Conservation (phyloP, 1,284 basidiomycete species). For the Leccinum colubrinum region DNA sequence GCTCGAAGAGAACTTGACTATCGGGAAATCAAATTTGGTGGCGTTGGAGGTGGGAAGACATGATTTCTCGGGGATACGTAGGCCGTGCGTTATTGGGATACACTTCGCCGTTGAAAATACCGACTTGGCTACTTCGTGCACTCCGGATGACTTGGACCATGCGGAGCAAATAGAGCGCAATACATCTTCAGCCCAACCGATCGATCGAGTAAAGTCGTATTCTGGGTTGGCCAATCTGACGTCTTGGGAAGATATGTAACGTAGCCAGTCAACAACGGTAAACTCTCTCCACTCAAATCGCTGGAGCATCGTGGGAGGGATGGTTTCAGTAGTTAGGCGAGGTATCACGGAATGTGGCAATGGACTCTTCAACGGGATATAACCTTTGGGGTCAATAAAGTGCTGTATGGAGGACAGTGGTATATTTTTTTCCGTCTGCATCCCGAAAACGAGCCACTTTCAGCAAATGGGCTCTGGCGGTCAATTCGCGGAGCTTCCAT, state of each 20-base stretch:
- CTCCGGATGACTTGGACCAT: conserved; percentile 54
- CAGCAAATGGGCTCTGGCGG: too few relatives aligned
- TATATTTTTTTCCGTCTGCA: too few relatives aligned
- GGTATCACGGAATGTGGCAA: too few relatives aligned
- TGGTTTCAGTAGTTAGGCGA: too few relatives aligned
- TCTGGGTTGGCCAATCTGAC: conserved; percentile 42
- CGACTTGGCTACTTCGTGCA: conserved; percentile 44
- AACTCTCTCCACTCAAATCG: too few relatives aligned
- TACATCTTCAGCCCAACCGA: conserved; percentile 79
- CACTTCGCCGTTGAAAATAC: conserved; percentile 64
- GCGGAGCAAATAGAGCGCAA: conserved; percentile 65
- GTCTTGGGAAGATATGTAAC: conserved; percentile 54
- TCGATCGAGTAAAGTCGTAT: conserved; percentile 64
- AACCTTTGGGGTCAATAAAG: too few relatives aligned
- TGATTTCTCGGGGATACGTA: conserved; percentile 70
- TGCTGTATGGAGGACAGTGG: too few relatives aligned
- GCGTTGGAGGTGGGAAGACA: conserved; percentile 87
- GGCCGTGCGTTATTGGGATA: conserved; percentile 78
- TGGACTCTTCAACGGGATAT: too few relatives aligned
- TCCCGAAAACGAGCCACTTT: too few relatives aligned
- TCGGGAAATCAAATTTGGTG: conserved; percentile 52
- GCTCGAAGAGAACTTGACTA: conserved; percentile 73
- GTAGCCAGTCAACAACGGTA: conserved; percentile 61
- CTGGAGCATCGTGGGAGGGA: too few relatives aligned
- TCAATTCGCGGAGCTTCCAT: too few relatives aligned